These are phyloP conservation scores for Lactarius indigo DNA, from an alignment of 768 basidiomycete genomes.

Conservation along the genomic window DNA sequence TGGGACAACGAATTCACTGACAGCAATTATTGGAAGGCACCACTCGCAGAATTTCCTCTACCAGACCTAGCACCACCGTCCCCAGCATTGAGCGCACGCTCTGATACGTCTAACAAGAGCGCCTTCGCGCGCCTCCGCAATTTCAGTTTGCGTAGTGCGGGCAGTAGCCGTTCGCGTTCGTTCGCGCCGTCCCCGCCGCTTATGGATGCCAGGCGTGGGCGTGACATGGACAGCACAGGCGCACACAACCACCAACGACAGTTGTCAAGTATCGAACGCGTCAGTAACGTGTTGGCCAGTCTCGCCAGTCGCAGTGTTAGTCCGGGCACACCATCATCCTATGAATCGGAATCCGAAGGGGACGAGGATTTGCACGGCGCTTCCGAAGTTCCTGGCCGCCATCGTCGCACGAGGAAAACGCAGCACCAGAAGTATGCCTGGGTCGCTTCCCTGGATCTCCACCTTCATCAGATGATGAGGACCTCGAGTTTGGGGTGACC, in stretches of 20 bases:
- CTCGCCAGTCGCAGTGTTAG: conserved; percentile 42
- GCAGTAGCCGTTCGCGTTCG: conserved; percentile 31
- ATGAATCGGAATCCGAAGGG: conserved; percentile 49
- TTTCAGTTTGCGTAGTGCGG: conserved; percentile 62
- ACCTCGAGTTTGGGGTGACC: conserved; percentile 35
- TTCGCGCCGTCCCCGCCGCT: conserved; percentile 35
- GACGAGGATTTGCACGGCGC: conserved; percentile 41
- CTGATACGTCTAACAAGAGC: conserved; percentile 76
- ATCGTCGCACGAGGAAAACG: conserved; percentile 46
- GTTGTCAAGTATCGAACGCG: conserved; percentile 73
- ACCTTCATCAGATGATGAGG: conserved; percentile 43
- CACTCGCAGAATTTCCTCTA: conserved; percentile 71
- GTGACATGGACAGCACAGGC: conserved; percentile 17
- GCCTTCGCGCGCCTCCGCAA: conserved; percentile 72
- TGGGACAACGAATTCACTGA: conserved; percentile 91
- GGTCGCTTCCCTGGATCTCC: conserved; percentile 51
- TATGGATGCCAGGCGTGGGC: conserved; percentile 23
- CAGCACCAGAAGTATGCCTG: conserved; percentile 85
- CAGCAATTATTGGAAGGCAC: conserved; percentile 92
- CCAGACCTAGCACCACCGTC: conserved; percentile 86
- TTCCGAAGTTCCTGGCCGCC: conserved; percentile 37
- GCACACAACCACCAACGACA: conserved; percentile 50
- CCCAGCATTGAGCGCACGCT: conserved; percentile 90
- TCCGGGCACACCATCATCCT: conserved; percentile 48
- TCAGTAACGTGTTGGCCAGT: conserved; percentile 56